Conservation (phyloP, 2,329 filamentous ascomycete species). For the Claviceps monticola region DNA sequence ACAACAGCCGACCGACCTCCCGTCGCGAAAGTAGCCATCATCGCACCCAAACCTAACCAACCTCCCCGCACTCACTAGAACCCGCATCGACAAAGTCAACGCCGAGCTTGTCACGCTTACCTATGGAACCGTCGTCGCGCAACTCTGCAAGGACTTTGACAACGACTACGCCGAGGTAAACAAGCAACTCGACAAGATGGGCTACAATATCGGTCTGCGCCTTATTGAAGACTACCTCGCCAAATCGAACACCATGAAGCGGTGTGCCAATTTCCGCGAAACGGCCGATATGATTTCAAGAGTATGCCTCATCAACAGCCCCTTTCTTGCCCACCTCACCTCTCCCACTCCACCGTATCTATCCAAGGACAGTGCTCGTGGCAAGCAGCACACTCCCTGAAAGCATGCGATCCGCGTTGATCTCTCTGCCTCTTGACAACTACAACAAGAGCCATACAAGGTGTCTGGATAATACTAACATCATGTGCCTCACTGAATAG, state of each 20-base stretch:
- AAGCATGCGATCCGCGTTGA: too few species aligned
- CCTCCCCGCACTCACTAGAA: slow-evolving; percentile 39
- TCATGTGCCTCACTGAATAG: too few species aligned
- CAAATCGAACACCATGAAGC: slow-evolving; percentile 78
- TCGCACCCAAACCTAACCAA: slow-evolving; percentile 14
- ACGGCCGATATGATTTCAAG: slow-evolving; percentile 95
- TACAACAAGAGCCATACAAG: too few species aligned
- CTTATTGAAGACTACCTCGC: slow-evolving; percentile 96
- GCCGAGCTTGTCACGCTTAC: slow-evolving; percentile 94
- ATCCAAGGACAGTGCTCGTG: slow-evolving; percentile 31
- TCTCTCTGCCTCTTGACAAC: too few species aligned
- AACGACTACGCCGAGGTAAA: slow-evolving; percentile 92
- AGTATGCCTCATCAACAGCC: slow-evolving; percentile 29
- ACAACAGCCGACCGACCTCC: not conserved
- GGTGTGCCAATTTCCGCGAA: slow-evolving; percentile 86
- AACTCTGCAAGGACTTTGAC: slow-evolving; percentile 93
- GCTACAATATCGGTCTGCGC: slow-evolving; percentile 92
- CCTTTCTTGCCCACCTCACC: not conserved
- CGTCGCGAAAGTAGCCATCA: not conserved
- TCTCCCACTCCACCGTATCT: not conserved
- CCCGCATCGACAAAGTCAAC: slow-evolving; percentile 93
- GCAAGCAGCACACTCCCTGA: too few species aligned
- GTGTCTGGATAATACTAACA: too few species aligned
- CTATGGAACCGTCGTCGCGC: slow-evolving; percentile 93
- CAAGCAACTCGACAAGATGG: slow-evolving; percentile 97